These are phyloP conservation scores for Pseudogymnoascus sp. DNA, from an alignment of 2,329 filamentous ascomycete species.

Conservation along the genomic window DNA sequence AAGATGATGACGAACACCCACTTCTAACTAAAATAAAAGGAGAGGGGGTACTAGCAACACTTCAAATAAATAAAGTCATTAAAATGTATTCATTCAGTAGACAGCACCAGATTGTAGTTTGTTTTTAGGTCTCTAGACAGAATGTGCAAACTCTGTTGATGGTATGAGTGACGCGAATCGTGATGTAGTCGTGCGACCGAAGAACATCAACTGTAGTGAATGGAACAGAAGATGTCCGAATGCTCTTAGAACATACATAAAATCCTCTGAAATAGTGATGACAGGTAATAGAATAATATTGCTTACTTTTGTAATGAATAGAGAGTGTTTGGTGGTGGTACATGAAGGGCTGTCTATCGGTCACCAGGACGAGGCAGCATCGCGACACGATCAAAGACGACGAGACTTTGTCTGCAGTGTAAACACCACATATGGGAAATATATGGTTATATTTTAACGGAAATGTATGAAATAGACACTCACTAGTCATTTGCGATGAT, in stretches of 20 bases:
- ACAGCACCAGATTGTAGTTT: neutral
- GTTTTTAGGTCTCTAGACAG: neutral
- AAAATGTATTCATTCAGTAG: neutral
- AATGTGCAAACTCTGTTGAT: neutral
- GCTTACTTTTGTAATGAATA: neutral
- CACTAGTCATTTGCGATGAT: neutral
- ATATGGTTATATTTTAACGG: neutral
- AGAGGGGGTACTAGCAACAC: neutral
- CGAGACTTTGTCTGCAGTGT: neutral
- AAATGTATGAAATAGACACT: neutral
- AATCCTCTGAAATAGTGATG: neutral
- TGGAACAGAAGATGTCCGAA: neutral
- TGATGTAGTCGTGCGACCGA: constrained; percentile 3
- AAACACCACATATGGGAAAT: neutral
- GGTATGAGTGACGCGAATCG: constrained; percentile 2
- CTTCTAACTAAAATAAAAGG: neutral
- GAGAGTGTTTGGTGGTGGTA: neutral
- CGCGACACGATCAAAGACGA: neutral
- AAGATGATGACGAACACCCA: neutral
- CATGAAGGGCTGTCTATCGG: neutral
- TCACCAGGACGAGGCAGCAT: neutral
- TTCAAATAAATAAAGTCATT: neutral
- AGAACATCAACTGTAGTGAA: neutral
- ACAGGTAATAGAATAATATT: neutral
- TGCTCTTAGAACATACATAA: neutral